Evolutionary conservation across 2,329 filamentous ascomycete species (phyloP), one percentile per base, ranked within the genome.

Genomic region (Colletotrichum sp.): DNA sequence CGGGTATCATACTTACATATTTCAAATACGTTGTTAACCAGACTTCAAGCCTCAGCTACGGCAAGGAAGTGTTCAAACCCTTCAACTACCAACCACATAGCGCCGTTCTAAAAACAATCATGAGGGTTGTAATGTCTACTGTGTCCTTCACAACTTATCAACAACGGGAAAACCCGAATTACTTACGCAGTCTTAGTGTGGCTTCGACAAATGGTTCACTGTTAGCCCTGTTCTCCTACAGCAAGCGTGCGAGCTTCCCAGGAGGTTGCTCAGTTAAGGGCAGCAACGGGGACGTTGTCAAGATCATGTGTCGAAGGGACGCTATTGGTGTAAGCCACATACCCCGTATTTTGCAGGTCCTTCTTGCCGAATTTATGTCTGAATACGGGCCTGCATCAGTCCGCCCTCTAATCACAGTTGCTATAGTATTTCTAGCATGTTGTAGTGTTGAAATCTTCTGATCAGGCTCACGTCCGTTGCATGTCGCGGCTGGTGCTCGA

Each of bases 291-390:
- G 6, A 48, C 43, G 43, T 21, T 21, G 43, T 21, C n/a, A 21
- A 6, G 6, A 21, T 3, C 9, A 21, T 48, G 0, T 18, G 0
- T n/a, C 2, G 16, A 18, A 43, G 5, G 8, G 1, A 10, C 8
- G 38, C 38, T n/a, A 43, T 43, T 43, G 38, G 38, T n/a, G 5
- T 18, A n/a, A 43, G 38, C 1, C 38, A 10, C 16, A 10, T n/a
- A 6, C 8, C 38, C 8, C 16, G 8, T 6, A 8, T 10, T n/a
- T 43, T 18, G 38, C 16, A 18, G 38, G 38, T 4, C 38, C 16
- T 18, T 43, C 15, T 43, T 43, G 38, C 16, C 18, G 8, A 43
- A 10, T 10, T n/a, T 5, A 43, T 18, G 8, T 18, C 5, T 8
- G 3, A 43, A 18, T n/a, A 18, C 16, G 16, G 16, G 16, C 38